These are phyloP conservation scores for Grigorovia yakushimaensis DNA, from an alignment of 805 yeast species.

Conservation along the genomic window DNA sequence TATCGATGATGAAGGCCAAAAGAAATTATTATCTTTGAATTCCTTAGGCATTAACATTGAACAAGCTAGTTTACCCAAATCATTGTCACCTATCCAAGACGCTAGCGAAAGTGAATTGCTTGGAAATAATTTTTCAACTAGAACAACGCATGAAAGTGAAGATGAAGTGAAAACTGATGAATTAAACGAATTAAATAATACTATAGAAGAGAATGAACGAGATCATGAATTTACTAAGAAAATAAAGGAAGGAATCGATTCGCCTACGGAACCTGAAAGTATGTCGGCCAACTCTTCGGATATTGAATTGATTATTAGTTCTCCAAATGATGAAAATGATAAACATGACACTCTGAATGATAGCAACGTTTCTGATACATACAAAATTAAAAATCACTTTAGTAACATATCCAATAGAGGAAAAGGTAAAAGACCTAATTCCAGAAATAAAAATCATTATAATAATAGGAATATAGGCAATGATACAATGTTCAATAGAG, in stretches of 20 bases:
- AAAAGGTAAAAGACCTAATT: not conserved
- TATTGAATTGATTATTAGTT: conserved; percentile 12
- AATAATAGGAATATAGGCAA: conserved; percentile 1
- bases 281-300: not conserved
- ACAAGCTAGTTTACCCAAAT: not conserved
- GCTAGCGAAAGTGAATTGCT: not conserved
- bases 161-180: not conserved
- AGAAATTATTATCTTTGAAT: conserved; percentile 5
- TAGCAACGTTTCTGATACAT: not conserved
- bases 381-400: not conserved
- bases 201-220: not conserved
- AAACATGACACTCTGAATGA: conserved; percentile 1
- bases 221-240: not conserved
- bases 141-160: not conserved
- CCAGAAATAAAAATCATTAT: conserved; percentile 1
- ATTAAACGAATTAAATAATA: not conserved
- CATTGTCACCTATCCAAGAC: not conserved
- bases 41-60: conserved; percentile 13
- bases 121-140: not conserved
- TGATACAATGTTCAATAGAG: not conserved
- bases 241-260: not conserved
- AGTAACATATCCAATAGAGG: not conserved
- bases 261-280: not conserved
- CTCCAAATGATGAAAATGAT: conserved; percentile 5
- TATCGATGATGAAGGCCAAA: not conserved